Evolutionary conservation across 495 filamentous ascomycete species (phyloP), one percentile per base, ranked within the genome.

Genomic region (Eremomyces bilateralis): DNA sequence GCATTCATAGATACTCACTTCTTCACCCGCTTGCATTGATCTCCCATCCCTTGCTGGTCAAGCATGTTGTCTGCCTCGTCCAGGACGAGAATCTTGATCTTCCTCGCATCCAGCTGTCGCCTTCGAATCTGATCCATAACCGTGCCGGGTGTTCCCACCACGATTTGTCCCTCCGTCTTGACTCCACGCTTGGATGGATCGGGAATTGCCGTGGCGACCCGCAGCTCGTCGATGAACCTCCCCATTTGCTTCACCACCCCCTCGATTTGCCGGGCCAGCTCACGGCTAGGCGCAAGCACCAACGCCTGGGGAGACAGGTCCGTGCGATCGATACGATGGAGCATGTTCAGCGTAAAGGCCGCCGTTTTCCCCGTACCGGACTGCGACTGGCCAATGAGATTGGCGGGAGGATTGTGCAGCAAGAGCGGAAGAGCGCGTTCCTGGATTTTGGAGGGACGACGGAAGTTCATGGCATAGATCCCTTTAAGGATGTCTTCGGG

Each of bases 291-390:
- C 6, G 83, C 88, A 15, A 99, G 67, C 33, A 84, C 73, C 12
- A 99, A 56, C 15, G 83, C 81, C 57, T 99, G 88, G 4, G 88
- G 85, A 29, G 56, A 34, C n/a, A 70, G 59, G 29, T 67, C 62
- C 15, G 46, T 56, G 30, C 82, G 60, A 42, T 95, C 77, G 44
- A 93, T 52, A 32, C 88, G 79, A 35, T 74, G 73, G 15, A 99
- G 65, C 35, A 93, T 77, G 28, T 88, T 94, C 35, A 92, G 67
- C 17, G 82, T 73, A 53, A 95, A 99, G 20, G 90, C 90, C 20
- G 88, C 90, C 6, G 90, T 99, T 60, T 99, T 99, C 38, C 90
- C 90, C 11, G 90, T 99, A 40, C 90, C 90, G 3, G 90, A 97
- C 56, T 99, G 90, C 19, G 88, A 94, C 52, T 99, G 90, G 15